Percentiles rank a stretch among this genome's conserved stretches.
phyloP scores from a whole-genome alignment of 2,329 filamentous ascomycete genomes.

The Graphiopsis chlorocephala region DNA sequence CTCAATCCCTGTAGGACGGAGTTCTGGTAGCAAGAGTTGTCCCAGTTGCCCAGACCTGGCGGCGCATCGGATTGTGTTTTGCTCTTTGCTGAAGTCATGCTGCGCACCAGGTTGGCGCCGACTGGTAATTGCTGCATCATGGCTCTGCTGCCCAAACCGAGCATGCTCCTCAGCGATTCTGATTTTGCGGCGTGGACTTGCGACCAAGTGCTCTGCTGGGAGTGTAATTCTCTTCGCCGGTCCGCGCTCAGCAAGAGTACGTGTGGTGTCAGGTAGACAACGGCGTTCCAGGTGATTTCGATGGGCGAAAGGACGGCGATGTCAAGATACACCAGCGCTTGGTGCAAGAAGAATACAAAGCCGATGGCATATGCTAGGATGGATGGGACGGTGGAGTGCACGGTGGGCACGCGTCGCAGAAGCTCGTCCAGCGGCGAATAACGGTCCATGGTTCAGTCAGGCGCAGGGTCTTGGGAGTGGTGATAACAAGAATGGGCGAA shows the following conservation, averaged over 20 bases:
- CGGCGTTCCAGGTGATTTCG: constrained; percentile 58
- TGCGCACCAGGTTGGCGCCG: constrained; percentile 36
- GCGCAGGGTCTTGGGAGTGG: not conserved
- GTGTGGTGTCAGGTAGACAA: constrained; percentile 58
- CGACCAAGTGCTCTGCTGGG: constrained; percentile 28
- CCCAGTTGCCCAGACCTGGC: constrained; percentile 78
- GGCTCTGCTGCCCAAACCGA: constrained; percentile 39
- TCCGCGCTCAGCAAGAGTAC: constrained; percentile 58
- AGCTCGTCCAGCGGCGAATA: constrained; percentile 22
- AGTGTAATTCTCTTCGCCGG: constrained; percentile 30
- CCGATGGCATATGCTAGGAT: constrained; percentile 26
- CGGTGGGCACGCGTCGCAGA: constrained; percentile 18
- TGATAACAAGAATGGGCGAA: not conserved
- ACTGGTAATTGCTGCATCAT: constrained; percentile 35
- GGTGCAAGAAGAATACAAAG: constrained; percentile 33
- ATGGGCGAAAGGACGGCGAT: constrained; percentile 39
- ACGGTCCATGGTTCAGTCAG: constrained; percentile 25
- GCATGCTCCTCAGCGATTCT: constrained; percentile 35
- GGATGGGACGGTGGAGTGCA: constrained; percentile 21
- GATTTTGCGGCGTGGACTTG: constrained; percentile 38
- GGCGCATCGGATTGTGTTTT: constrained; percentile 36
- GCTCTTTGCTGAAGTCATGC: constrained; percentile 25
- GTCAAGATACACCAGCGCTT: constrained; percentile 30
- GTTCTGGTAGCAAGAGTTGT: constrained; percentile 98
- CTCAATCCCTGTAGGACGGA: constrained; percentile 74